A percentile compares a stretch with the other conserved stretches of the same genome.
phyloP scores from a whole-genome alignment of 441 rosid genomes.

The Hura crepitans region DNA sequence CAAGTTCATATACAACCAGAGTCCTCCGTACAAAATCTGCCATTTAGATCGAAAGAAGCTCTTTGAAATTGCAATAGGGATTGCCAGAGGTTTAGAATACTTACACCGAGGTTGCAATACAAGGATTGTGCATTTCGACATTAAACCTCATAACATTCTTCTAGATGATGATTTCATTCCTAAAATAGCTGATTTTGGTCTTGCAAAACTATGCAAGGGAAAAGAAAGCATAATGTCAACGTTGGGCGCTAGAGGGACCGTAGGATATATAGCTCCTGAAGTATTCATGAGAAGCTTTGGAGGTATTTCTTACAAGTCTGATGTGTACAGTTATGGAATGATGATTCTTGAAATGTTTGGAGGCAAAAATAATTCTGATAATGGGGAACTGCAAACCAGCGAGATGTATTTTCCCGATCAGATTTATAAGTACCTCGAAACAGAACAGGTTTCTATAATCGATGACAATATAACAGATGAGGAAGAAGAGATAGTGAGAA shows the following conservation, averaged over 20 bases:
- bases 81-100: background rate
- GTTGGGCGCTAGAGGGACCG: conserved; percentile 7
- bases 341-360: background rate
- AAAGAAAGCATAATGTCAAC: background rate
- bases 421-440: conserved; percentile 16
- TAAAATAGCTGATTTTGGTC: conserved; percentile 25
- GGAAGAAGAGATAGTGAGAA: conserved; percentile 17
- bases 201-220: conserved; percentile 18
- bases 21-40: no score
- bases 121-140: background rate
- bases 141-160: background rate
- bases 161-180: background rate
- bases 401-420: conserved; percentile 7
- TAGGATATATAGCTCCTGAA: conserved; percentile 15
- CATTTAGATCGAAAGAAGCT: no score
- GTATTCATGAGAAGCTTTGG: conserved; percentile 9
- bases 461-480: background rate
- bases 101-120: background rate
- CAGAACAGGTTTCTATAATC: background rate
- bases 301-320: conserved; percentile 24
- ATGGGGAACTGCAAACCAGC: background rate
- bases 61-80: background rate
- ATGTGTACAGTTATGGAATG: conserved; percentile 2
- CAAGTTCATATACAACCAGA: conserved; percentile 16
- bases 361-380: conserved; percentile 17